Evolutionary conservation across 352 stramenopile genomes (phyloP).

Genomic region (Saprolegnia parasitica): DNA sequence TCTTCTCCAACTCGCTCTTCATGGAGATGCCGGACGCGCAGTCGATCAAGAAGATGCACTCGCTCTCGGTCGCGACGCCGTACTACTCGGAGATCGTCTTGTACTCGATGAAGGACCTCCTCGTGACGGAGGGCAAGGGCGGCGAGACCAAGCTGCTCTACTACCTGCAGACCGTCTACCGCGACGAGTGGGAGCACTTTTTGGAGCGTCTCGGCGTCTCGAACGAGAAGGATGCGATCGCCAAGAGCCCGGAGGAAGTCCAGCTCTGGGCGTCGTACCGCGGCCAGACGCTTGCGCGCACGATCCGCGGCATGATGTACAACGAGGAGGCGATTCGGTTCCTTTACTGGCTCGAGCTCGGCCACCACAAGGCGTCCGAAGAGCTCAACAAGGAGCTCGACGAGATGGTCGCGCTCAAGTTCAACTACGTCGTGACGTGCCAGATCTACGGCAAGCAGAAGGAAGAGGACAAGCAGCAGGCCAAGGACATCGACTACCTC

Average conservation of each 20-base stretch:
- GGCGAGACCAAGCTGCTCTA: slow-evolving; percentile 93
- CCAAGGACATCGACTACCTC: slow-evolving; percentile 68
- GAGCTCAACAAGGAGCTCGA: slow-evolving; percentile 64
- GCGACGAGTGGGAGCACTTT: slow-evolving; percentile 80
- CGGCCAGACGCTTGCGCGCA: slow-evolving; percentile 78
- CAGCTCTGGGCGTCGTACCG: slow-evolving; percentile 81
- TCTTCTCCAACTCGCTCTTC: slow-evolving; percentile 86
- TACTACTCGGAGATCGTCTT: slow-evolving; percentile 89
- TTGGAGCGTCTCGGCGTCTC: slow-evolving; percentile 67
- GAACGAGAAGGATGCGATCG: slow-evolving; percentile 77
- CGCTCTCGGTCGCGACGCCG: slow-evolving; percentile 72
- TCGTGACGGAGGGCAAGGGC: slow-evolving; percentile 43
- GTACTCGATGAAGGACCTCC: slow-evolving; percentile 87
- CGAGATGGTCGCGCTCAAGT: slow-evolving; percentile 84
- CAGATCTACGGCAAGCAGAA: slow-evolving; percentile 87
- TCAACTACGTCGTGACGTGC: slow-evolving; percentile 86
- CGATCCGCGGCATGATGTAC: slow-evolving; percentile 86
- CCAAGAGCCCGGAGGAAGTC: slow-evolving; percentile 73
- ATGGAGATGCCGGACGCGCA: slow-evolving; percentile 88
- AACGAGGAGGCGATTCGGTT: slow-evolving; percentile 82
- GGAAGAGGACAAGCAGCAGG: slow-evolving; percentile 75
- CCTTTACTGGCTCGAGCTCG: slow-evolving; percentile 83
- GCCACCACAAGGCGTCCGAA: slow-evolving; percentile 81
- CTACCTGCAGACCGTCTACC: slow-evolving; percentile 91
- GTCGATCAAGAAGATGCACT: slow-evolving; percentile 80